phyloP scores from a whole-genome alignment of 2,329 filamentous ascomycete species.

The Fusarium nisikadoi region DNA sequence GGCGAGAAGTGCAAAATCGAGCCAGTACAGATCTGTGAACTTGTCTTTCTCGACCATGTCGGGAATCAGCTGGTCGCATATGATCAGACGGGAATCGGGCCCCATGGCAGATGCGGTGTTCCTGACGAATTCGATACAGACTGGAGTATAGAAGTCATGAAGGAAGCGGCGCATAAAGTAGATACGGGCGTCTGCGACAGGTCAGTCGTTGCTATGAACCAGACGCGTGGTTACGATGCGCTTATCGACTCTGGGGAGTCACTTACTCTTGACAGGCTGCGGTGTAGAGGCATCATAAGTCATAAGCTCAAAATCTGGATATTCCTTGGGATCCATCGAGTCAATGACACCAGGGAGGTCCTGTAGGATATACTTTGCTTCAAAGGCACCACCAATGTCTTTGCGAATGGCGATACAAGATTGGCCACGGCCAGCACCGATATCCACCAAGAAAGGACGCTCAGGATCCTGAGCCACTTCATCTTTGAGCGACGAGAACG shows the following conservation, averaged over 20 bases:
- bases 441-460: conserved; percentile 47
- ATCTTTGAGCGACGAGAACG: conserved; percentile 45
- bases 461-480: conserved; percentile 45
- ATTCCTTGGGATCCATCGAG: conserved; percentile 23
- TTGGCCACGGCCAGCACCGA: conserved; percentile 48
- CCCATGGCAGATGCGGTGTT: conserved; percentile 48
- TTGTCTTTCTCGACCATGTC: conserved; percentile 44
- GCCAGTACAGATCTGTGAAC: conserved; percentile 46
- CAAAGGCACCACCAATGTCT: conserved; percentile 33
- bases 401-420: conserved; percentile 46
- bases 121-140: conserved; percentile 46
- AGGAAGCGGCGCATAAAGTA: conserved; percentile 50
- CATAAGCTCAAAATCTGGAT: conserved; percentile 45
- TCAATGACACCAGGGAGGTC: conserved; percentile 49
- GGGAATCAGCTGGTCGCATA: conserved; percentile 51
- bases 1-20: conserved; percentile 45
- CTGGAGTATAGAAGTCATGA: conserved; percentile 47
- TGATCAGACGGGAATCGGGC: conserved; percentile 47
- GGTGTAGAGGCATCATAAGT: conserved; percentile 34
- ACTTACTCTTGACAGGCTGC: conserved; percentile 39
- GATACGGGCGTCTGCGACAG: conserved; percentile 44
- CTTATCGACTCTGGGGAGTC: not conserved
- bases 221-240: not conserved
- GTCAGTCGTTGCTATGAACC: not conserved
- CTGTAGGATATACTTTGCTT: conserved; percentile 47